Evolutionary conservation across 352 stramenopile genomes (phyloP).

Genomic region (Globisporangium acanthophoron): DNA sequence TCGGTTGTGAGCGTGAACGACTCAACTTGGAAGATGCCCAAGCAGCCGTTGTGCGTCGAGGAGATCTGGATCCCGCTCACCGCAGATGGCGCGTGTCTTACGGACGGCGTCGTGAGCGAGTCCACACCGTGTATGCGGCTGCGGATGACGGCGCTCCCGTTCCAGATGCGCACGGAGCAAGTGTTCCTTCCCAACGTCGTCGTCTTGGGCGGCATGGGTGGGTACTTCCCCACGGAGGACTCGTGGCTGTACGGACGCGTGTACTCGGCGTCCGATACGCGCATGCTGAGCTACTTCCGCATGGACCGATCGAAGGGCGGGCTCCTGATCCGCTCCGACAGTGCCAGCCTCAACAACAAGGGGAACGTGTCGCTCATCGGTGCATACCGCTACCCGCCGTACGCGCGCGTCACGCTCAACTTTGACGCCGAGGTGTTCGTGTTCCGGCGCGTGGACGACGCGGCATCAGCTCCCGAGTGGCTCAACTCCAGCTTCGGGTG

Average conservation of each 20-base stretch:
- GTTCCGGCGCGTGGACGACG: slow-evolving; percentile 57
- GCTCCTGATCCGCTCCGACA: slow-evolving; percentile 57
- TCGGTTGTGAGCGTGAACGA: slow-evolving; percentile 39
- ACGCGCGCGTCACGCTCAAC: slow-evolving; percentile 69
- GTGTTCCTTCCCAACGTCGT: slow-evolving; percentile 39
- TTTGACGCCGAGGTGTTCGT: slow-evolving; percentile 71
- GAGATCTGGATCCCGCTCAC: slow-evolving; percentile 69
- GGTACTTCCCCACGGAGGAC: slow-evolving; percentile 51
- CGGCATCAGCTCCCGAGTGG: slow-evolving; percentile 54
- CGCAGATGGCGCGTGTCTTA: slow-evolving; percentile 20
- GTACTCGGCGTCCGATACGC: slow-evolving; percentile 59
- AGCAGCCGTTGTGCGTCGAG: slow-evolving; percentile 72
- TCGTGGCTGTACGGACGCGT: slow-evolving; percentile 66
- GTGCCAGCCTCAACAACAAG: slow-evolving; percentile 70
- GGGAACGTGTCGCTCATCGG: slow-evolving; percentile 50
- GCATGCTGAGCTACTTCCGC: slow-evolving; percentile 72
- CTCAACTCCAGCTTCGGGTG: slow-evolving; percentile 56
- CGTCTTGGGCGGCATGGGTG: slow-evolving; percentile 68
- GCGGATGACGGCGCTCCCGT: slow-evolving; percentile 64
- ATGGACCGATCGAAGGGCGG: slow-evolving; percentile 64
- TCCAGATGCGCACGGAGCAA: slow-evolving; percentile 67
- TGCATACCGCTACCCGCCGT: slow-evolving; percentile 50
- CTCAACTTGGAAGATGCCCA: slow-evolving; percentile 54
- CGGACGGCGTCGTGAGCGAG: slow-evolving; percentile 1
- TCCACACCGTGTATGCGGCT: slow-evolving; percentile 60